A percentile compares a stretch with the other conserved stretches of the same genome.
Evolutionary conservation across 371 early-diverging fungal species (phyloP).

Genomic region (Funneliformis caledonium): DNA sequence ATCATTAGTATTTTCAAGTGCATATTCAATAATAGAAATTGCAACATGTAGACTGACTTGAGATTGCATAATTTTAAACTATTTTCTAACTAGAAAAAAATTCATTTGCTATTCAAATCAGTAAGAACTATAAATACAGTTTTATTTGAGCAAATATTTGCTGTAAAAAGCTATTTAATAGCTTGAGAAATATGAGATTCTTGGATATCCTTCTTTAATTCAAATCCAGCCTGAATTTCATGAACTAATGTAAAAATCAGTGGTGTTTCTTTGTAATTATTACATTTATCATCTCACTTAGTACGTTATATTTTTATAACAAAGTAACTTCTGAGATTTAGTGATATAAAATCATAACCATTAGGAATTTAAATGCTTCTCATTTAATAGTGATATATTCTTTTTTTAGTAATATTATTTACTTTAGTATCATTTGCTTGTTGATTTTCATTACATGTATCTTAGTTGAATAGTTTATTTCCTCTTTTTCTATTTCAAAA

Average conservation of each 20-base stretch:
- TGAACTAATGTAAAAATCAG: not conserved
- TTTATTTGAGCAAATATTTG: not conserved
- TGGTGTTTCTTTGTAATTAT: not conserved
- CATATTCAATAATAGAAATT: not conserved
- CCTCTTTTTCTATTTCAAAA: too few species aligned
- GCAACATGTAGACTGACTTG: not conserved
- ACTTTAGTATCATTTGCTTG: not conserved
- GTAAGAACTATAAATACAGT: not conserved
- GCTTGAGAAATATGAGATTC: not conserved
- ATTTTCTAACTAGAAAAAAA: not conserved
- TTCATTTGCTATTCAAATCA: not conserved
- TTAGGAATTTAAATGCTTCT: not conserved
- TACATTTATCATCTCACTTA: not conserved
- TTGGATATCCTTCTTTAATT: not conserved
- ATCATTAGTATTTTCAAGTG: not conserved
- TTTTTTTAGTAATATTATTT: not conserved
- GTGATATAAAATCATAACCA: not conserved
- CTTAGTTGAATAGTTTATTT: not conserved
- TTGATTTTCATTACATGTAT: not conserved
- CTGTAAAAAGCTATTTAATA: not conserved
- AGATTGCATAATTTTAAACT: not conserved
- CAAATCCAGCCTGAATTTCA: not conserved
- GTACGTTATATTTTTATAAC: not conserved
- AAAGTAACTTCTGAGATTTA: not conserved
- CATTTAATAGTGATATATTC: not conserved